A percentile compares a stretch with the other conserved stretches of the same genome.
Conservation (phyloP, 805 yeast species). For the Teunomyces lycoperdinae region DNA sequence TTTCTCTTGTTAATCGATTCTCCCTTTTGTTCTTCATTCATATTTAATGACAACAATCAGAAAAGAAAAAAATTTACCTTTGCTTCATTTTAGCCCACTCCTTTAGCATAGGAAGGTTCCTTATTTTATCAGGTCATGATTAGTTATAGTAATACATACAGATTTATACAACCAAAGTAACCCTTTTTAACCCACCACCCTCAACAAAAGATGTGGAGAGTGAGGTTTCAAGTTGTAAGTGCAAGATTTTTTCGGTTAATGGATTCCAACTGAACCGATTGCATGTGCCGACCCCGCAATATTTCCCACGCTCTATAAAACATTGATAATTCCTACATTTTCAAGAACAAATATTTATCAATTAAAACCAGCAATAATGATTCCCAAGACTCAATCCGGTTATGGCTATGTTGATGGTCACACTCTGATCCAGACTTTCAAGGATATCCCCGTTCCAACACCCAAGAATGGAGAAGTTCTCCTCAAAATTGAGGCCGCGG, state of each 20-base stretch:
- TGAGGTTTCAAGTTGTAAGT: too few relatives aligned
- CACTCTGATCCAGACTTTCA: conserved; percentile 22
- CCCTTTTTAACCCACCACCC: too few relatives aligned
- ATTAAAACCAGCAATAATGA: background rate
- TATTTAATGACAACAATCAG: background rate
- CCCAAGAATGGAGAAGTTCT: conserved; percentile 31
- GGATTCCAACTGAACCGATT: background rate
- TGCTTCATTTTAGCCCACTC: background rate
- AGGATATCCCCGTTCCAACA: conserved; percentile 26
- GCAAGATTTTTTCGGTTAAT: too few relatives aligned
- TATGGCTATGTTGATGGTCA: conserved; percentile 33
- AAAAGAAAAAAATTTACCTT: background rate
- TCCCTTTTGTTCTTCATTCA: background rate
- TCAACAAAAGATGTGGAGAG: too few relatives aligned
- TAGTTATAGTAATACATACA: background rate
- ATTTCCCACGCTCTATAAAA: background rate
- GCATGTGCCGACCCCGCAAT: background rate
- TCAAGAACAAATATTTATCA: background rate
- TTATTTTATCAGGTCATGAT: background rate
- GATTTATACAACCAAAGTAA: background rate
- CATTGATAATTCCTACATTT: background rate
- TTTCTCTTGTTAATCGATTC: background rate
- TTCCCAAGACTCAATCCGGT: conserved; percentile 10
- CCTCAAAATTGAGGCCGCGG: conserved; percentile 41
- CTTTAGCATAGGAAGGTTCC: conserved; percentile 1